Evolutionary conservation across 768 basidiomycete genomes (phyloP), one percentile per base, ranked within the genome.

Genomic region (Russula vinacea): DNA sequence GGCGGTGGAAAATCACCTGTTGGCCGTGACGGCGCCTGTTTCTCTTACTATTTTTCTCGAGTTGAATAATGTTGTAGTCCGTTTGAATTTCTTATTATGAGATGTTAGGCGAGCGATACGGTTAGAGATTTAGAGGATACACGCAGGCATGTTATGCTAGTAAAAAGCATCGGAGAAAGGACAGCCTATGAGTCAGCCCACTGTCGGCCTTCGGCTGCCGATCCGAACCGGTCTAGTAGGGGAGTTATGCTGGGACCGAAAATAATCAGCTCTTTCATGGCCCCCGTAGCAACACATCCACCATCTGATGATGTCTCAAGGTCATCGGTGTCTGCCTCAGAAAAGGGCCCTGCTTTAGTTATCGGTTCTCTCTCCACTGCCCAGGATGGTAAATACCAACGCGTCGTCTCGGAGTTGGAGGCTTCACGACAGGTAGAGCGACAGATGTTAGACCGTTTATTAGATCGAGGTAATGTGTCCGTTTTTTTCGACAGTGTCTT

Each of bases 301-400:
- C 13, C 40, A 33, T 17, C n/a, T 13, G 58, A 68, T 19, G 58
- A 68, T 62, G 53, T 65, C 32, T 62, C 73, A 29, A 61, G 62
- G 52, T 42, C 69, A 29, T 29, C 29, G 59, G 42, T 69, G 1
- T 73, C 72, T 17, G 73, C 73, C 35, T 64, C 69, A 32, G 61
- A 64, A 22, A 71, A 82, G 70, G 84, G 83, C 16, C 74, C 80
- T 50, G 83, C 83, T 8, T 80, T 94, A 56, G 88, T 83, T 58
- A 84, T 95, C 67, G 90, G 92, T 60, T 92, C 92, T 9, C 83
- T 87, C 22, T 77, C 81, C 4, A 89, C 91, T 0, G 92, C 92
- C 4, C 81, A 84, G 72, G 84, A 92, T 71, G 93, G 92, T 37
- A 82, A 80, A 72, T 93, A 92, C 72, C 90, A 93, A 73, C 74